Evolutionary conservation across 148 eudicot genomes (phyloP), one percentile per base, ranked within the genome.

Genomic region (Fagopyrum tataricum): DNA sequence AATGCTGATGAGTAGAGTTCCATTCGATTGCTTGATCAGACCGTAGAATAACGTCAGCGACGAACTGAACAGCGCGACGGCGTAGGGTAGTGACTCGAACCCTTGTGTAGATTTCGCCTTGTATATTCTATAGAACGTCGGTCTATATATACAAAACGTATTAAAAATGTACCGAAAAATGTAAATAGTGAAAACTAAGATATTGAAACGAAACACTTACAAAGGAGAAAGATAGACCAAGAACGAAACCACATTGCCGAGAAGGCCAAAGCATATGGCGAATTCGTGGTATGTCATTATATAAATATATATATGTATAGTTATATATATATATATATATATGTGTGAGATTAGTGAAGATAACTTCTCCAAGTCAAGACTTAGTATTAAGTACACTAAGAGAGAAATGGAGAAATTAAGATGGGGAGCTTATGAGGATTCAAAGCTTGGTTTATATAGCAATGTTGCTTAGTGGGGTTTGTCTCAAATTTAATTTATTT

Each of bases 141-240:
- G 89, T 10, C 94, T 89, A 81, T 72, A 67, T 20, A 4, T 26
- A 7, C 6, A 48, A 37, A 17, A 3, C 40, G 37, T 1, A 31
- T 31, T 3, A 31, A 31, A 31, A 31, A 31, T 31, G 37, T 31
- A 47, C 6, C 47, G 12, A 41, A 23, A 67, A 46, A 46, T 7
- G 8, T 6, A 46, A 1, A 46, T 9, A 46, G 7, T 4, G 4
- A 51, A 51, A 17, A 14, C 4, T 40, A 52, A 4, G 20, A 26
- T n/a, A 58, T 6, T 14, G 49, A 74, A n/a, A 44, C 26, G 41
- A n/a, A 64, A 4, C 23, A 69, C 96, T 81, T 90, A 93, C 96
- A 79, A 67, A 42, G 98, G 98, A 76, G 98, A 85, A 75, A 93
- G 90, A 80, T 77, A 90, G 77, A 93, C 98, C 90, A 86, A 71